Base-by-base conservation (phyloP, 176 grass and related monocot species). In the Triticum monococcum region DNA sequence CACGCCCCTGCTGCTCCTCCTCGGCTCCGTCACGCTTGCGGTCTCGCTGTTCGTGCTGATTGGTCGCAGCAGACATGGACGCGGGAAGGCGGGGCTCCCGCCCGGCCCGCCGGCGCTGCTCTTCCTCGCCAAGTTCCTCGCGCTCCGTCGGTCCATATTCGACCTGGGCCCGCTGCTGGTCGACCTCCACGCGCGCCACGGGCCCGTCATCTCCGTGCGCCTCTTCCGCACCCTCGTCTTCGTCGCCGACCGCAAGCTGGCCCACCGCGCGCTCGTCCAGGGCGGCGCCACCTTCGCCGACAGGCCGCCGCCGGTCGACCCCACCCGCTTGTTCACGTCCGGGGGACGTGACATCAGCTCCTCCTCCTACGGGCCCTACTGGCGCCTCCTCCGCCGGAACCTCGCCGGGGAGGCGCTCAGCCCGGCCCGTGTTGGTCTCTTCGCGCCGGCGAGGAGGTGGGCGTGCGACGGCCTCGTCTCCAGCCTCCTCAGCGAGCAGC, bases 341-440 rank as follows among this genome's bases (percentile, higher is more conserved):
- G 84, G 63, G 25, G 63, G 63, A 65, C 63, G 73, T 68, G 81
- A 64, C 79, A 33, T 95, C 79, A 90, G 24, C 74, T 61, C 77
- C 14, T 33, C 93, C 0, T 5, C 63, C 4, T 95, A 95, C 23
- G 88, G 88, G 0, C 13, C 88, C 1, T 56, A 79, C 62, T 92
- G 90, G 90, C 93, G 78, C 22, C 74, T 82, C 63, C 60, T 94
- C 35, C 86, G 89, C 52, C 86, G 87, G 0, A 94, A 94, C 69
- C 76, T 95, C 26, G 77, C 82, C 28, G 60, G 24, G 23, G 81
- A 87, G 70, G 79, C 75, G 33, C 83, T 94, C 45, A 82, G 66
- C 25, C 76, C 89, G 0, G 36, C 87, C 10, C 62, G 89, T 75
- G n/a, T 64, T 25, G 67, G 16, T 31, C 84, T 78, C 62, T 81